phyloP scores from a whole-genome alignment of 805 yeast species.

The Maudiozyma serrabonitensis region DNA sequence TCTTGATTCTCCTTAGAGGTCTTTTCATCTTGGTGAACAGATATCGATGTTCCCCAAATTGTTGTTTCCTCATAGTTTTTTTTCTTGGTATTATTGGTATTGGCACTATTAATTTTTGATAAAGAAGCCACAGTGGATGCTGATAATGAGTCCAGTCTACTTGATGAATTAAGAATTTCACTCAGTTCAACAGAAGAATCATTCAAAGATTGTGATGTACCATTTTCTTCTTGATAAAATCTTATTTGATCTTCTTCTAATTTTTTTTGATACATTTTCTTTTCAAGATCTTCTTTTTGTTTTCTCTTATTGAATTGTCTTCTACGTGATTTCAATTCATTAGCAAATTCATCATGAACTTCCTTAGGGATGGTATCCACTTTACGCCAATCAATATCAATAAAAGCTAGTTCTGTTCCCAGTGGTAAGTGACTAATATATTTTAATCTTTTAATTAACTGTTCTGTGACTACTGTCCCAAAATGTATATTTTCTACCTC shows the following conservation, averaged over 20 bases:
- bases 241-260: slow-evolving; percentile 49
- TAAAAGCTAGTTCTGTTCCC: slow-evolving; percentile 73
- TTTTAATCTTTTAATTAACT: slow-evolving; percentile 51
- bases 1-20: slow-evolving; percentile 38
- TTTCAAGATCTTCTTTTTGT: slow-evolving; percentile 51
- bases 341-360: slow-evolving; percentile 37
- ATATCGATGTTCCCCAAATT: slow-evolving; percentile 63
- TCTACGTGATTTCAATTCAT: slow-evolving; percentile 50
- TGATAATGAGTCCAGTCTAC: slow-evolving; percentile 3
- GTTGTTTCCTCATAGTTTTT: slow-evolving; percentile 37
- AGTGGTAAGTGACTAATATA: slow-evolving; percentile 73
- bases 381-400: slow-evolving; percentile 77
- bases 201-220: slow-evolving; percentile 30
- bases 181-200: slow-evolving; percentile 20
- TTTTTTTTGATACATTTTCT: slow-evolving; percentile 44
- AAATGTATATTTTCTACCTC: slow-evolving; percentile 60
- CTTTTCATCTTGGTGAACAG: slow-evolving; percentile 24
- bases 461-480: slow-evolving; percentile 55
- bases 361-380: slow-evolving; percentile 35
- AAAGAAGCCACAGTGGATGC: neutral
- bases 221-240: slow-evolving; percentile 53
- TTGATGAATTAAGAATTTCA: neutral
- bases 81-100: neutral
- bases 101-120: neutral
- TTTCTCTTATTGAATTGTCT: slow-evolving; percentile 39